Base-by-base conservation (phyloP, 345 rosid genomes). In the Firmiana major region DNA sequence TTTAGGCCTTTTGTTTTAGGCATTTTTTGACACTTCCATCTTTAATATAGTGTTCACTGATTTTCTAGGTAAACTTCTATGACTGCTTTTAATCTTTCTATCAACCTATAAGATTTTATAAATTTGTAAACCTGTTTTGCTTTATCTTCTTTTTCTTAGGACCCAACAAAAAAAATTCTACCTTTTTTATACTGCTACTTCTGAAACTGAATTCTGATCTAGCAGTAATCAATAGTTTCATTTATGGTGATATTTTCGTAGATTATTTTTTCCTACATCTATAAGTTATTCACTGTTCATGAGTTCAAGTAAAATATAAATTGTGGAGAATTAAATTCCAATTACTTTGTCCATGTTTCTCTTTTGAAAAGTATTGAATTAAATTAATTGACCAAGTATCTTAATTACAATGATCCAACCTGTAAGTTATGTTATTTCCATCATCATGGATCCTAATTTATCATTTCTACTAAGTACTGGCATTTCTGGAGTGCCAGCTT, bases 91-190 rank as follows among this genome's bases (percentile, higher is more conserved):
- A 15, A 48, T 15, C 15, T 46, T 26, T 69, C 42, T 26, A 13
- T 68, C 73, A 69, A 26, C 58, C 73, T 68, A 40, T 45, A 45
- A 45, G 73, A 45, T 21, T 69, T 69, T 22, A 12, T 69, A 16
- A 15, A 16, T 69, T 69, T 22, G 21, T 69, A 16, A 15, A 16
- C 22, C 15, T 26, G 21, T 48, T 26, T 26, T 45, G 6, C 12
- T 8, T 46, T 15, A 68, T 22, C 38, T 22, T 22, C 21, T 46
- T 46, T 46, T 45, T 68, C 7, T 68, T 68, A 21, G 26, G 11
- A 10, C 28, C 31, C 42, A 5, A n/a, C 22, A 22, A 45, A 43
- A 24, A 21, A 12, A 6, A 12, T 11, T 11, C 26, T 26, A 43
- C 54, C 38, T 42, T 22, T 22, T 19, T 66, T 5, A 0, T 66